Percentiles rank a stretch among this genome's conserved stretches.
phyloP scores from a whole-genome alignment of 495 filamentous ascomycete genomes.

The Antarctomyces pellizariae region DNA sequence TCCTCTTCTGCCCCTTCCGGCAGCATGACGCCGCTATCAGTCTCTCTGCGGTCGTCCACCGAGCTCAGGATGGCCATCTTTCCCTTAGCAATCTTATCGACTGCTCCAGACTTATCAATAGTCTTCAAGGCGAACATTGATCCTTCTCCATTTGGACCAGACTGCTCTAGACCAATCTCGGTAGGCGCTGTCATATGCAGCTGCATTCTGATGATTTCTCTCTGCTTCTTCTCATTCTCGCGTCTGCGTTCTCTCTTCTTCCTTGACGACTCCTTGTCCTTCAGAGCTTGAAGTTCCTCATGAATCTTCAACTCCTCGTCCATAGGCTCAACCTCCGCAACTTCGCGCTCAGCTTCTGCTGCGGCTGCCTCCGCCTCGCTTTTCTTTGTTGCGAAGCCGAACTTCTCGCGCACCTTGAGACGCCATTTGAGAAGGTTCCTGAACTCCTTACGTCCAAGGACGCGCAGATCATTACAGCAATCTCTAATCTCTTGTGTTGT shows the following conservation, averaged over 20 bases:
- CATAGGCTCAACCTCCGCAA: conserved; percentile 65
- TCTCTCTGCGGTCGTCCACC: conserved; percentile 29
- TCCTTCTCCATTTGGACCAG: conserved; percentile 49
- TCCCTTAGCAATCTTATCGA: conserved; percentile 49
- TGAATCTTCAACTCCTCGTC: conserved; percentile 83
- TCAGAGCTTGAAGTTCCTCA: conserved; percentile 57
- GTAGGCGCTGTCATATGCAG: conserved; percentile 89
- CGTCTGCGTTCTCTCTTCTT: conserved; percentile 60
- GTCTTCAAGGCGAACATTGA: conserved; percentile 64
- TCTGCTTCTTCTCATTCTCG: conserved; percentile 76
- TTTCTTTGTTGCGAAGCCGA: conserved; percentile 66
- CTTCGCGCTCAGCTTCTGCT: conserved; percentile 36
- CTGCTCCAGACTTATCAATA: conserved; percentile 48
- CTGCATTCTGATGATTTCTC: conserved; percentile 82
- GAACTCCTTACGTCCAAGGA: conserved; percentile 88
- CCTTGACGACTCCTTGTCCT: conserved; percentile 46
- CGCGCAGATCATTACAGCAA: conserved; percentile 74
- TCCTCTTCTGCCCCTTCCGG: conserved; percentile 33
- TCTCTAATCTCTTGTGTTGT: conserved; percentile 70
- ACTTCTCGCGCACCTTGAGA: conserved; percentile 69
- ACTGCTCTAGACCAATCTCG: conserved; percentile 87
- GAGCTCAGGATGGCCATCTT: conserved; percentile 42
- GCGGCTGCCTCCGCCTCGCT: conserved; percentile 18
- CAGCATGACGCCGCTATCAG: conserved; percentile 31
- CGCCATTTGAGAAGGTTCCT: conserved; percentile 83